phyloP scores from a whole-genome alignment of 148 eudicot species.

The Amaranthus cruentus region DNA sequence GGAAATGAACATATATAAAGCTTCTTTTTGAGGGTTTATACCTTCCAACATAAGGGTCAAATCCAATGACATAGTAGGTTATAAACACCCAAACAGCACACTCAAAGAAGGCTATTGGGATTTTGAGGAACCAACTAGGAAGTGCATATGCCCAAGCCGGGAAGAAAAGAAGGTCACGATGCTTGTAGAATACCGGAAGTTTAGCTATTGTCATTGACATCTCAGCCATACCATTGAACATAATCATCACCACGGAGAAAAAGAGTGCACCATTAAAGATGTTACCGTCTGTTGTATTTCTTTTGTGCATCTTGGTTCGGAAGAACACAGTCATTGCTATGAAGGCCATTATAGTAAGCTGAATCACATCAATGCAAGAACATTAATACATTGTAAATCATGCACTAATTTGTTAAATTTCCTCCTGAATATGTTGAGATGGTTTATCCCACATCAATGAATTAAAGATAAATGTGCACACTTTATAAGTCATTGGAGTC shows the following conservation, averaged over 20 bases:
- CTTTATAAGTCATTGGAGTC: too few relatives aligned
- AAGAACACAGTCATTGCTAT: conserved; percentile 64
- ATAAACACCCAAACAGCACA: conserved; percentile 35
- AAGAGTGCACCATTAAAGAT: conserved; percentile 53
- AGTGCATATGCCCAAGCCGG: conserved; percentile 76
- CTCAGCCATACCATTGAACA: conserved; percentile 69
- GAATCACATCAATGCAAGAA: conserved; percentile 9
- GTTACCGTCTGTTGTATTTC: conserved; percentile 35
- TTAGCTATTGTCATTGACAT: conserved; percentile 56
- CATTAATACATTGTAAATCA: background rate
- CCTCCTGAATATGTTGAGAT: background rate
- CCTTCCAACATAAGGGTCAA: conserved; percentile 68
- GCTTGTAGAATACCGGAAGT: conserved; percentile 77
- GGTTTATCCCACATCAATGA: too few relatives aligned
- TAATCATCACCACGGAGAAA: conserved; percentile 28
- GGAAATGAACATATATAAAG: background rate
- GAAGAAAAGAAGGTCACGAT: conserved; percentile 60
- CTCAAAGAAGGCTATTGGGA: conserved; percentile 56
- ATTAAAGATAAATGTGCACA: too few relatives aligned
- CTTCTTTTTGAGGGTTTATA: conserved; percentile 5
- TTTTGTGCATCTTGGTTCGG: conserved; percentile 51
- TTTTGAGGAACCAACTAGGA: conserved; percentile 65
- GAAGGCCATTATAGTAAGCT: conserved; percentile 44
- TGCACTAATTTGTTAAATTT: background rate
- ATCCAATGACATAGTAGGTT: conserved; percentile 73